These are phyloP conservation scores for Trichoderma koningii DNA, from an alignment of 2,329 filamentous ascomycete species.

Conservation along the genomic window DNA sequence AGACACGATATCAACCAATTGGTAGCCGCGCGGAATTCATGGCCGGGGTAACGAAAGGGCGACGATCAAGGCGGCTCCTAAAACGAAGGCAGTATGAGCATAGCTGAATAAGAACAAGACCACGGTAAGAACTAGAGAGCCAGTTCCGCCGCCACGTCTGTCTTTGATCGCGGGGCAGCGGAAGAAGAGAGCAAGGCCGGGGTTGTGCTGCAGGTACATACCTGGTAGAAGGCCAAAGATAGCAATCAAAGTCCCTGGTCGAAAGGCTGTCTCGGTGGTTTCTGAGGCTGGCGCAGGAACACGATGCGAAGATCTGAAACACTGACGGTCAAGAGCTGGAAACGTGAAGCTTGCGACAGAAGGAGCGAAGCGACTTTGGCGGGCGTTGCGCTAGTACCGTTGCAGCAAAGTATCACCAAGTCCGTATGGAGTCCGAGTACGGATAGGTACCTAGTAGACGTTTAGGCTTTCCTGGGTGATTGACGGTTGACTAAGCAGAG, in stretches of 20 bases:
- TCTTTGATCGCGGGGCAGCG: slow-evolving; percentile 15
- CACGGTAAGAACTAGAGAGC: neutral
- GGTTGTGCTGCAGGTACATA: neutral
- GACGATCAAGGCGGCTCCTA: neutral
- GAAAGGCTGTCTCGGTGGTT: slow-evolving; percentile 1
- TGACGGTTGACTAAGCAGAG: neutral
- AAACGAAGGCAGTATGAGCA: slow-evolving; percentile 9
- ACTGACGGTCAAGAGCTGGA: neutral
- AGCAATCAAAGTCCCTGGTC: neutral
- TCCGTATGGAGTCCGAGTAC: neutral
- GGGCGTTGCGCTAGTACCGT: slow-evolving; percentile 10
- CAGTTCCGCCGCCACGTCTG: neutral
- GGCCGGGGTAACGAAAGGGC: neutral
- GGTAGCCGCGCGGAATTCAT: slow-evolving; percentile 13
- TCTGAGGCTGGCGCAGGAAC: neutral
- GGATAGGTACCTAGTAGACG: neutral
- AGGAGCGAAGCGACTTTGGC: slow-evolving; percentile 6
- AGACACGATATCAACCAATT: slow-evolving; percentile 15
- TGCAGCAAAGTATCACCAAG: neutral
- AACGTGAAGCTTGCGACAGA: slow-evolving; percentile 14
- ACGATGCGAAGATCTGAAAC: slow-evolving; percentile 14
- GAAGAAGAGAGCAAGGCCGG: slow-evolving; percentile 1
- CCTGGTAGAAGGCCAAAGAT: neutral
- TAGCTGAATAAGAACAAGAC: neutral
- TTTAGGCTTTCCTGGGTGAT: no score